Conservation (phyloP, 1,139 yeast species). For the Hemisphaericaspora xylanilytica region DNA sequence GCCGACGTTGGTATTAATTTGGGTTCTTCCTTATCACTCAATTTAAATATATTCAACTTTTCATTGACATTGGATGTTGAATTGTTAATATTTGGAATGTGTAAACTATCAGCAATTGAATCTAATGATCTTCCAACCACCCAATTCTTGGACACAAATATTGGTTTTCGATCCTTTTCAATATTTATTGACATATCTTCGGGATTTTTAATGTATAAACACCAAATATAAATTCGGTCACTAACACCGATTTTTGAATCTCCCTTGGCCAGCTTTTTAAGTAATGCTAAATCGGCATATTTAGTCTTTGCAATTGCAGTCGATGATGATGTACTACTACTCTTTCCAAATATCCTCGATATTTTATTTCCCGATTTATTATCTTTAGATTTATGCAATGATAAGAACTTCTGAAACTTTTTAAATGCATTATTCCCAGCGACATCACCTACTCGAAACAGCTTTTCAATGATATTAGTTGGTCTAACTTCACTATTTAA, state of each 20-base stretch:
- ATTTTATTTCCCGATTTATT: constrained; percentile 11
- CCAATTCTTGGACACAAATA: constrained; percentile 63
- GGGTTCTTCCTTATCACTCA: constrained; percentile 27
- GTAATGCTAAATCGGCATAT: constrained; percentile 28
- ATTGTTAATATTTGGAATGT: constrained; percentile 58
- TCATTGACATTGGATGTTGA: constrained; percentile 41
- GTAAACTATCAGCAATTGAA: constrained; percentile 53
- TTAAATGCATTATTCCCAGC: constrained; percentile 38
- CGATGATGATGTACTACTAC: constrained; percentile 6
- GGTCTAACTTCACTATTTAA: constrained; percentile 24
- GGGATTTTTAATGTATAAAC: constrained; percentile 38
- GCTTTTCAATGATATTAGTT: constrained; percentile 22
- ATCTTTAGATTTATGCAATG: constrained; percentile 24
- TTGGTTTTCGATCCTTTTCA: constrained; percentile 31
- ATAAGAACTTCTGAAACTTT: constrained; percentile 47
- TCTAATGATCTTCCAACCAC: constrained; percentile 80
- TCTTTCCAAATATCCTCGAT: constrained; percentile 18
- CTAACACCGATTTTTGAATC: constrained; percentile 52
- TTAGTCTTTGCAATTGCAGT: constrained; percentile 11
- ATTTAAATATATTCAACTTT: constrained; percentile 45
- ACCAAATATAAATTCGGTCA: constrained; percentile 66
- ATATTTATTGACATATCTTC: constrained; percentile 30
- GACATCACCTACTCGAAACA: constrained; percentile 31
- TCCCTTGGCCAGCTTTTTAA: constrained; percentile 63
- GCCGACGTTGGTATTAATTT: constrained; percentile 15